Evolutionary conservation across 371 early-diverging fungal genomes (phyloP).

Genomic region (Syncephalastrum monosporum): DNA sequence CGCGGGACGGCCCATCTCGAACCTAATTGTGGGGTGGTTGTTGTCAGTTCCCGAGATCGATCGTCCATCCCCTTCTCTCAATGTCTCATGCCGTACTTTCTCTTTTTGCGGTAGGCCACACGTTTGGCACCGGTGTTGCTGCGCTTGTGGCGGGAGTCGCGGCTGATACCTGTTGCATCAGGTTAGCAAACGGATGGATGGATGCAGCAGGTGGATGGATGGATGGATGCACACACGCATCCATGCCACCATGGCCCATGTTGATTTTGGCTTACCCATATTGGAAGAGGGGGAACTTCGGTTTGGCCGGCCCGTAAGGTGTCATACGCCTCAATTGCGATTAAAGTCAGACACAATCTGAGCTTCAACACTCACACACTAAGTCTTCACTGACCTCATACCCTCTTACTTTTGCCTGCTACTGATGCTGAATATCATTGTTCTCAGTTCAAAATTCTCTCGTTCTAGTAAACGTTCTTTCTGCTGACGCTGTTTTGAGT

Average conservation of each 20-base stretch:
- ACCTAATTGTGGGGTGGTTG: constrained; percentile 59
- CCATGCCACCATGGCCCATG: no score
- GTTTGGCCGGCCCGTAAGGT: no score
- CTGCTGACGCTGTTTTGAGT: no score
- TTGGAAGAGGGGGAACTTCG: not conserved
- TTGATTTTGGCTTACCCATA: constrained; percentile 6
- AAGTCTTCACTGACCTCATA: no score
- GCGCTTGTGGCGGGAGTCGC: constrained; percentile 98
- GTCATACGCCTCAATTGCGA: no score
- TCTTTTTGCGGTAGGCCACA: constrained; percentile 97
- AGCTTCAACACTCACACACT: no score
- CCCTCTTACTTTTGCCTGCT: no score
- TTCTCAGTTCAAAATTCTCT: no score
- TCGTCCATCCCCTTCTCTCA: not conserved
- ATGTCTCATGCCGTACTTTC: constrained; percentile 34
- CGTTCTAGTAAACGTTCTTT: no score
- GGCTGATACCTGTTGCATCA: constrained; percentile 77
- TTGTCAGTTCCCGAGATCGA: not conserved
- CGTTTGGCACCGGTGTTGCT: constrained; percentile 95
- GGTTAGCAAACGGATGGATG: constrained; percentile 4
- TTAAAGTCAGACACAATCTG: no score
- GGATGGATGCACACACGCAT: constrained; percentile 1
- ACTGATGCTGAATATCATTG: no score
- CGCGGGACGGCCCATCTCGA: constrained; percentile 97
- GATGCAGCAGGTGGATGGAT: not conserved